Base-by-base conservation (phyloP, 1,284 basidiomycete genomes). In the Sphagnurus paluster region DNA sequence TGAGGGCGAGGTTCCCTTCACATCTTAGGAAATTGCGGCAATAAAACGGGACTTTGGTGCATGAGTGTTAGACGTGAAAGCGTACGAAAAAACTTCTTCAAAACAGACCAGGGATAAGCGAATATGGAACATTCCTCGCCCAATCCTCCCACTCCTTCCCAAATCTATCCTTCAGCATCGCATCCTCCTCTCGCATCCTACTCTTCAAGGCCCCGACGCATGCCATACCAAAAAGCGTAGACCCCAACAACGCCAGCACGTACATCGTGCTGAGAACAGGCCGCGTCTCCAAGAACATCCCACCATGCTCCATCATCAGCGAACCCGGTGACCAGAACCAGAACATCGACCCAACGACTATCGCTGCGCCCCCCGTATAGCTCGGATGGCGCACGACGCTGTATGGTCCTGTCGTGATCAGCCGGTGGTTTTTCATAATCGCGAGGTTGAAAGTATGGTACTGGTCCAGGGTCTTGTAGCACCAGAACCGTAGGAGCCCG, bases 391-490 rank as follows among this genome's bases (percentile, higher is more conserved):
- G 54, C 9, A 57, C 46, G 20, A 47, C 20, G 10, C 43, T 25
- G 11, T 56, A 58, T 2, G 53, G 55, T 0, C 56, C 53, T 2
- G 28, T 28, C 2, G 49, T 56, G 11, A 58, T 16, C 10, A 58
- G 43, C 23, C 28, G 39, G 46, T 58, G 56, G 14, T 53, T 35
- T 2, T 46, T n/a, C 0, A 44, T 48, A 24, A 58, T 76, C 72
- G 38, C 30, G 14, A 53, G 61, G 61, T 54, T 44, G 16, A 54
- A 52, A 1, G 53, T 52, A 37, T 33, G 49, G 20, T 46, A 42
- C 6, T 44, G 11, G 5, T 33, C 14, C 11, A 54, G 30, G 0
- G 46, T 36, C 7, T 33, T 46, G 30, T 26, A 54, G 33, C 44
- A 49, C 20, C 40, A 6, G 19, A 45, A 36, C 2, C 45, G 45